A percentile compares a stretch with the other conserved stretches of the same genome.
Evolutionary conservation across 2,329 filamentous ascomycete species (phyloP).

Genomic region (Ceratocystis eucalypticola): DNA sequence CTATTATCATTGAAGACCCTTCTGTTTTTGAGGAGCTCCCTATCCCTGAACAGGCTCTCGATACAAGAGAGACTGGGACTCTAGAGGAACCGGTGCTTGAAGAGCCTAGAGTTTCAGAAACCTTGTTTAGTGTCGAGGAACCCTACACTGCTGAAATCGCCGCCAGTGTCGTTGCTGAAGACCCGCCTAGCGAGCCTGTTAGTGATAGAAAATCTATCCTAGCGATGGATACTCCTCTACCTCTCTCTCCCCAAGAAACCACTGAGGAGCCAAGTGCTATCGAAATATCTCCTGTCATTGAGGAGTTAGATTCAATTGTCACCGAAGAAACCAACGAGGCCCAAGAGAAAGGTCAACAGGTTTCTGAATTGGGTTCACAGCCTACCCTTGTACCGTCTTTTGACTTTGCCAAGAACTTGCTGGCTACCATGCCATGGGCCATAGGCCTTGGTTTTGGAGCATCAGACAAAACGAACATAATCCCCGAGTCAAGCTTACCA

Average conservation of each 20-base stretch:
- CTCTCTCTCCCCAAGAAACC: neutral
- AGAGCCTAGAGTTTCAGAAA: neutral
- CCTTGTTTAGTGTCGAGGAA: neutral
- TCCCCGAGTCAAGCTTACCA: neutral
- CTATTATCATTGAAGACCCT: neutral
- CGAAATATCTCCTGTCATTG: neutral
- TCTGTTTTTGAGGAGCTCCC: neutral
- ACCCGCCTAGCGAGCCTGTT: no score
- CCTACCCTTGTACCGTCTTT: conserved; percentile 7
- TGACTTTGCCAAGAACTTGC: conserved; percentile 7
- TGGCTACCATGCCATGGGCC: conserved; percentile 14
- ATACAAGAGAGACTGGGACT: no score
- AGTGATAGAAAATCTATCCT: no score
- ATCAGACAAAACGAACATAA: neutral
- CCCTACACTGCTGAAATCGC: no score
- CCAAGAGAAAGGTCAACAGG: neutral
- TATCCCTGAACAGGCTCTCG: neutral
- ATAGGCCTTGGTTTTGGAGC: neutral
- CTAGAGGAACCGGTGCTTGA: neutral
- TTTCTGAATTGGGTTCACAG: neutral
- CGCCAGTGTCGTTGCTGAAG: no score
- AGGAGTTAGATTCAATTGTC: neutral
- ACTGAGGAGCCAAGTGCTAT: neutral
- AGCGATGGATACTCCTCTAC: neutral
- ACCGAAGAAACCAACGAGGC: neutral